These are phyloP conservation scores for Ormosia semicastrata DNA, from an alignment of 306 rosid species.

Conservation along the genomic window DNA sequence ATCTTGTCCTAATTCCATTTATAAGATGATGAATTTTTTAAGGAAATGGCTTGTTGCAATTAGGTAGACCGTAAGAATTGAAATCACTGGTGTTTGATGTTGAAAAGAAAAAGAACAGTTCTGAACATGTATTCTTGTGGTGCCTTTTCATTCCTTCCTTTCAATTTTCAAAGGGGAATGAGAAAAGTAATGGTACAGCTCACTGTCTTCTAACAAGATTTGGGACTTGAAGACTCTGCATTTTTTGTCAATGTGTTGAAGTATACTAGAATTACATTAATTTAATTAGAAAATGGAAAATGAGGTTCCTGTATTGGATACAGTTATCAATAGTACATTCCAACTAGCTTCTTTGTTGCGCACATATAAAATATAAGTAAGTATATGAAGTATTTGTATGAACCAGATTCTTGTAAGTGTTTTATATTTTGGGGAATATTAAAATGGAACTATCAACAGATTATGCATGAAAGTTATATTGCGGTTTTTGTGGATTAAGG, in stretches of 20 bases:
- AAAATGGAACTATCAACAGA: neutral
- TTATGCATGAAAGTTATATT: neutral
- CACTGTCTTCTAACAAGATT: neutral
- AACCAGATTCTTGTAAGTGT: conserved; percentile 3
- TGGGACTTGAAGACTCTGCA: neutral
- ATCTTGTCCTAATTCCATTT: neutral
- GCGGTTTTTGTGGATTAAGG: conserved; percentile 9
- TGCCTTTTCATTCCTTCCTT: neutral
- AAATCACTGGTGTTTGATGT: neutral
- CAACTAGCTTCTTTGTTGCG: neutral
- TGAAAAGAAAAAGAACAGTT: neutral
- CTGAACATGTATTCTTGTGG: neutral
- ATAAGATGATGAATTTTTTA: neutral
- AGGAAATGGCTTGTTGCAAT: neutral
- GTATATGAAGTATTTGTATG: neutral
- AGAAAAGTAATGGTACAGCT: neutral
- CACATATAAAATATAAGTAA: neutral
- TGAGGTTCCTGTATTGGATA: neutral
- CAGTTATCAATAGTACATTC: neutral
- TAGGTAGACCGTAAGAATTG: neutral
- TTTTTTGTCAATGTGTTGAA: neutral
- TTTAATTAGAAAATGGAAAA: neutral
- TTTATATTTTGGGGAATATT: neutral
- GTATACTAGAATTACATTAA: neutral
- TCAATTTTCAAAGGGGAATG: neutral